A percentile compares a stretch with the other conserved stretches of the same genome.
These are phyloP conservation scores for Dactylis glomerata DNA, from an alignment of 176 grass and related monocot genomes.

Conservation along the genomic window DNA sequence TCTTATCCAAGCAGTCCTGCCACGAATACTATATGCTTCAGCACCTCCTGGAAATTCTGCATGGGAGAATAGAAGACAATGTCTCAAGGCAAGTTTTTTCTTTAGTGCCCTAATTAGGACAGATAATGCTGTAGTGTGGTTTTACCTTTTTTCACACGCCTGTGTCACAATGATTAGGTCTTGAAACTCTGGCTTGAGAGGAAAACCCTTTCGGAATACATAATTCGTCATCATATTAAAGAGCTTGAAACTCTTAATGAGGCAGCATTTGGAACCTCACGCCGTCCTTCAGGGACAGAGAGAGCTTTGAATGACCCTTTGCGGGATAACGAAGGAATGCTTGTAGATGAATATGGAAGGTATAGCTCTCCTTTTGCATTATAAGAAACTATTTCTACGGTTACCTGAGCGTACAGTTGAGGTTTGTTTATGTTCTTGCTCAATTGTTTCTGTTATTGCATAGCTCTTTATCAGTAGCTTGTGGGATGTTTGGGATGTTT, in stretches of 20 bases:
- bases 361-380: conserved; percentile 28
- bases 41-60: conserved; percentile 90
- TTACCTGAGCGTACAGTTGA: not conserved
- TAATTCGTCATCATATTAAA: conserved; percentile 87
- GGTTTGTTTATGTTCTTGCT: conserved; percentile 28
- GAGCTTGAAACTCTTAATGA: conserved; percentile 81
- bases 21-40: conserved; percentile 67
- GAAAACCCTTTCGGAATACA: conserved; percentile 86
- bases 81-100: conserved; percentile 74
- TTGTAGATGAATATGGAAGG: conserved; percentile 99
- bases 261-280: conserved; percentile 71
- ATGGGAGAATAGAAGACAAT: conserved; percentile 94
- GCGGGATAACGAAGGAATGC: conserved; percentile 86
- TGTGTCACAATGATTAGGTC: conserved; percentile 52
- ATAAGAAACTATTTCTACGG: not conserved
- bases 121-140: conserved; percentile 6
- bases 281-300: conserved; percentile 66
- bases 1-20: conserved; percentile 89
- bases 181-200: conserved; percentile 97
- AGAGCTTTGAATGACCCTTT: conserved; percentile 95
- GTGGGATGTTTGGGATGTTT: not conserved
- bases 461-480: not conserved
- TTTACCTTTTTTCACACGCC: conserved; percentile 12
- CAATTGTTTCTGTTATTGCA: conserved; percentile 11
- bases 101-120: conserved; percentile 19